Evolutionary conservation across 441 rosid genomes (phyloP).

Genomic region (Kokia cookei): DNA sequence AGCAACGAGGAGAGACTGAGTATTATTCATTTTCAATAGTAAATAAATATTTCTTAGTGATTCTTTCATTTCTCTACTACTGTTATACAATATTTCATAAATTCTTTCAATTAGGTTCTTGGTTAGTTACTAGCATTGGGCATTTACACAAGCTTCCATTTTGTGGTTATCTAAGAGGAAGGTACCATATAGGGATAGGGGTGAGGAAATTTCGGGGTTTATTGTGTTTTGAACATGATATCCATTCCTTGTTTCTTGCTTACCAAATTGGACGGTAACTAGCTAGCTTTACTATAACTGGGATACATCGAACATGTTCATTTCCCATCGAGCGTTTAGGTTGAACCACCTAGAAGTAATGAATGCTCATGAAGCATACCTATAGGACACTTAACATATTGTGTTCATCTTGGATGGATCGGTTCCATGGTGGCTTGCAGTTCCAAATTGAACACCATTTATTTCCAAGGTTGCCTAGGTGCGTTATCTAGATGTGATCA

Average conservation of each 20-base stretch:
- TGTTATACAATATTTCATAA: no score
- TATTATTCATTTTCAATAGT: no score
- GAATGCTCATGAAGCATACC: constrained; percentile 58
- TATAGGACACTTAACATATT: constrained; percentile 40
- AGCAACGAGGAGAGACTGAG: no score
- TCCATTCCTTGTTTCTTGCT: constrained; percentile 51
- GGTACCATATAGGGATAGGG: constrained; percentile 25
- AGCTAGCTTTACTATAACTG: constrained; percentile 40
- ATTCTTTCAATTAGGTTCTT: constrained; percentile 51
- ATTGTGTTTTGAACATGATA: constrained; percentile 57
- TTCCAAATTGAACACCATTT: constrained; percentile 66
- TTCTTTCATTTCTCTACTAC: no score
- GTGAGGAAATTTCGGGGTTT: constrained; percentile 42
- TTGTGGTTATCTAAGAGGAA: constrained; percentile 37
- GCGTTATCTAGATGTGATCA: constrained; percentile 23
- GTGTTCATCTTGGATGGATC: constrained; percentile 58
- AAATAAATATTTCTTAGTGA: no score
- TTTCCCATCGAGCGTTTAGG: constrained; percentile 47
- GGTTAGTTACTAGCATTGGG: constrained; percentile 57
- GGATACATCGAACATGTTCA: constrained; percentile 66
- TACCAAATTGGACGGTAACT: constrained; percentile 52
- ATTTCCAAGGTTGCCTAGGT: constrained; percentile 59
- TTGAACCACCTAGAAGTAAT: constrained; percentile 44
- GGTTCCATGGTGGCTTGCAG: constrained; percentile 77
- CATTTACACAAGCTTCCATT: constrained; percentile 40